Conservation (phyloP, 1,139 yeast species). For the Diutina scorzettiae region DNA sequence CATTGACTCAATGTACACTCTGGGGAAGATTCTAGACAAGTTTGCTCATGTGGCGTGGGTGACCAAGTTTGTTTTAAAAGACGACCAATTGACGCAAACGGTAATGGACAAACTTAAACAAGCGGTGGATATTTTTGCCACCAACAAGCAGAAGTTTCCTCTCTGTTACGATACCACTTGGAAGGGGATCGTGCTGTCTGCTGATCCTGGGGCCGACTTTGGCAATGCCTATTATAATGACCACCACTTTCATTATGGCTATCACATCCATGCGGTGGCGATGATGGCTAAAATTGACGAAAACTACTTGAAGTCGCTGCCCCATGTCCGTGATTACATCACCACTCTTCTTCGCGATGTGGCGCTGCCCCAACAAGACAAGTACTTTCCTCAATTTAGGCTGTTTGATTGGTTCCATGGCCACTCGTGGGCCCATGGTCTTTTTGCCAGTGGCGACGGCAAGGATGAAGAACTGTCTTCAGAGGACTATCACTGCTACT, state of each 20-base stretch:
- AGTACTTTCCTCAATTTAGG: conserved; percentile 28
- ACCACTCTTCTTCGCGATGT: conserved; percentile 10
- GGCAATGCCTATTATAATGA: conserved; percentile 44
- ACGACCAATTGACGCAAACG: conserved; percentile 29
- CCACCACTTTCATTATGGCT: conserved; percentile 44
- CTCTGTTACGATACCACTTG: conserved; percentile 55
- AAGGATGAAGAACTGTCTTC: conserved; percentile 36
- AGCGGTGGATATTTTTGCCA: conserved; percentile 49
- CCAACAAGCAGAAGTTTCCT: conserved; percentile 48
- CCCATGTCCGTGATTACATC: conserved; percentile 8
- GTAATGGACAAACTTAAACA: conserved; percentile 39
- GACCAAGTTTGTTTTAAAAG: conserved; percentile 42
- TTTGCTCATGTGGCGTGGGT: conserved; percentile 64
- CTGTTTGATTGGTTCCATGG: conserved; percentile 37
- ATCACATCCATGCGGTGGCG: conserved; percentile 34
- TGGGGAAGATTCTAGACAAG: conserved; percentile 65
- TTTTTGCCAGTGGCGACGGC: conserved; percentile 34
- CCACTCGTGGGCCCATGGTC: conserved; percentile 36
- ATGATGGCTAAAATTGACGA: conserved; percentile 8
- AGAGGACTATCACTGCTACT: conserved; percentile 34
- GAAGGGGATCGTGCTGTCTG: conserved; percentile 62
- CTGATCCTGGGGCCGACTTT: conserved; percentile 44
- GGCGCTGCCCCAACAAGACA: conserved; percentile 9
- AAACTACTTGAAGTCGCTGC: not conserved
- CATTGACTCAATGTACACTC: conserved; percentile 61